A percentile compares a stretch with the other conserved stretches of the same genome.
Evolutionary conservation across 2,329 filamentous ascomycete species (phyloP).

Genomic region (Fusarium decemcellulare): DNA sequence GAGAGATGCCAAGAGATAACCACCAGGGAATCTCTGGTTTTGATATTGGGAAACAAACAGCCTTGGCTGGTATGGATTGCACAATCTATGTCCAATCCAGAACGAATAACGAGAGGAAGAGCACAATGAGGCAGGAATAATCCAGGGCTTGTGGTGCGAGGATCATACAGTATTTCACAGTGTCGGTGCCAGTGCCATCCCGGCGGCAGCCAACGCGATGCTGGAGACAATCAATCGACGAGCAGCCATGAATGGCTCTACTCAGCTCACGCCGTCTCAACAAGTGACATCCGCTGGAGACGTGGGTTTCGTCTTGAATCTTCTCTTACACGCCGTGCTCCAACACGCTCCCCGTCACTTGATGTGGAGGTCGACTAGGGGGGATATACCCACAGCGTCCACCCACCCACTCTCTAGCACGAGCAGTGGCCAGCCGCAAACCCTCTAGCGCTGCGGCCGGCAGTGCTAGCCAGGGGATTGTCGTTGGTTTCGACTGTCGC

Average conservation of each 20-base stretch:
- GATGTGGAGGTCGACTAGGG: not conserved
- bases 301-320: slow-evolving; percentile 24
- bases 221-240: not conserved
- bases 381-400: not conserved
- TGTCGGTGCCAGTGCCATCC: slow-evolving; percentile 26
- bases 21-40: slow-evolving; percentile 37
- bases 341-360: not conserved
- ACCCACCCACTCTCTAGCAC: not conserved
- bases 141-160: not conserved
- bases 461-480: not conserved
- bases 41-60: slow-evolving; percentile 20
- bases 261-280: slow-evolving; percentile 17
- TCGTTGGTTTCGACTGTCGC: not conserved
- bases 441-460: not conserved
- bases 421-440: not conserved
- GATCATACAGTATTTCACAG: slow-evolving; percentile 38
- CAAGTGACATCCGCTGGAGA: slow-evolving; percentile 32
- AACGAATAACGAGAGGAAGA: slow-evolving; percentile 4
- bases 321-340: slow-evolving; percentile 6
- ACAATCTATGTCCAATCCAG: not conserved
- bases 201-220: slow-evolving; percentile 18
- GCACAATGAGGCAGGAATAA: not conserved
- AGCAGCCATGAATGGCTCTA: slow-evolving; percentile 3
- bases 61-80: not conserved
- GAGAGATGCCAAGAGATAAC: slow-evolving; percentile 40